Base-by-base conservation (phyloP, 106 monocot genomes). In the Triglochin maritima region DNA sequence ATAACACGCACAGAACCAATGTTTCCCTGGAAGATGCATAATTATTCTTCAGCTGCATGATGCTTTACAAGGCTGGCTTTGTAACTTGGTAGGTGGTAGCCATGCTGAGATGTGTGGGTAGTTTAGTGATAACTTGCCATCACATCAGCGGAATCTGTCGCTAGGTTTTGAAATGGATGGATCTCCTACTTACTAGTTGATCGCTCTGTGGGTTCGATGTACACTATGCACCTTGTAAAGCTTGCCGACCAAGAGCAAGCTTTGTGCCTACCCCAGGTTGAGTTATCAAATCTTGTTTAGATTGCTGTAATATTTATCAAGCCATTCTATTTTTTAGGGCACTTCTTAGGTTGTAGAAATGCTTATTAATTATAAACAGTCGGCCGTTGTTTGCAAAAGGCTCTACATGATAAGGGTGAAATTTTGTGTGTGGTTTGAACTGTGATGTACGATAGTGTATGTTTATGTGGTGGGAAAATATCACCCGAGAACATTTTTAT, bases 191-290 rank as follows among this genome's bases (percentile, higher is more conserved):
- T 7, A 64, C 17, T 64, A 49, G 64, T 46, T 63, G 12, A 48
- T 16, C 47, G 47, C 49, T 48, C 64, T 64, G 9, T 15, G n/a
- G 49, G 49, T 64, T 49, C n/a, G n/a, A 49, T 64, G 64, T 64
- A 64, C 64, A 64, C 49, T n/a, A 64, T 4, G 6, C 59, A 59
- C 59, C 17, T 62, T 62, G 62, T 62, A 62, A 62, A 8, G 10
- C 62, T 60, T 29, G 29, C 29, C 29, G 60, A 60, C 42, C 42
- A 16, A 10, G 62, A 62, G 62, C 46, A 46, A 44, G 46, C 11
- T 62, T 46, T 9, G 5, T 9, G 12, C 62, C 29, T 29, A 29
- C 46, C 62, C 62, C 43, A 3, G 45, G 46, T n/a, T 44, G 62
- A 62, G 62, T 43, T 62, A 62, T 45, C 5, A 8, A 11, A 44